Conservation (phyloP, 1,284 basidiomycete genomes). For the Austroboletus niveus region DNA sequence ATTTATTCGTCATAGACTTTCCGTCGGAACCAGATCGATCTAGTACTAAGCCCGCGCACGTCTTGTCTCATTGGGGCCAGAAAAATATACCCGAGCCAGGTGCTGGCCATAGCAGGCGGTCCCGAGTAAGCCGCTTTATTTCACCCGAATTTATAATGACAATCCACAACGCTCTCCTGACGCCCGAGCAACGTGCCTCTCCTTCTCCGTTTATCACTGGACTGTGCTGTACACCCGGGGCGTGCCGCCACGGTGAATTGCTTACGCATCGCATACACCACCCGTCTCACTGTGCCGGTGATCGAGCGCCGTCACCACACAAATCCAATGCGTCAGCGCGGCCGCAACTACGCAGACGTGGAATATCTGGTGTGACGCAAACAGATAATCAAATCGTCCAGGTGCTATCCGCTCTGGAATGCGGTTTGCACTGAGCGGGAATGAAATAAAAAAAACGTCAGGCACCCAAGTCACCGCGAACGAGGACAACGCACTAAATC, state of each 20-base stretch:
- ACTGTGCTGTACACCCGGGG: constrained; percentile 19
- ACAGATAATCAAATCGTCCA: constrained; percentile 79
- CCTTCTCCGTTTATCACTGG: constrained; percentile 29
- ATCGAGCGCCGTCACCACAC: constrained; percentile 54
- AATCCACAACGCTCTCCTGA: constrained; percentile 16
- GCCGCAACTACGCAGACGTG: constrained; percentile 81
- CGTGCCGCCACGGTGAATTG: constrained; percentile 23
- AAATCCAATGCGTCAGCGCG: constrained; percentile 71
- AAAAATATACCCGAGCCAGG: constrained; percentile 7
- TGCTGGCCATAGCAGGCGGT: constrained; percentile 18
- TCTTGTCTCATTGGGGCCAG: constrained; percentile 11
- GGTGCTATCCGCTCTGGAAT: constrained; percentile 80
- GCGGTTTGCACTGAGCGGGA: constrained; percentile 64
- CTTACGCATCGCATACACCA: constrained; percentile 32
- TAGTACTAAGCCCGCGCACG: constrained; percentile 26
- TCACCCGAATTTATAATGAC: constrained; percentile 29
- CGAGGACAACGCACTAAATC: constrained; percentile 67
- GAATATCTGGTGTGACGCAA: constrained; percentile 86
- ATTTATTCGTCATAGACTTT: constrained; percentile 30
- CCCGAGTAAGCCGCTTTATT: constrained; percentile 21
- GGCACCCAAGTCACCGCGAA: constrained; percentile 25
- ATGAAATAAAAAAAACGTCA: constrained; percentile 29
- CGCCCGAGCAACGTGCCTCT: constrained; percentile 25
- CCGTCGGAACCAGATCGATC: constrained; percentile 28
- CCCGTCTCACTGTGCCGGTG: constrained; percentile 50